These are phyloP conservation scores for Suillus bovinus DNA, from an alignment of 768 basidiomycete genomes.

Conservation along the genomic window DNA sequence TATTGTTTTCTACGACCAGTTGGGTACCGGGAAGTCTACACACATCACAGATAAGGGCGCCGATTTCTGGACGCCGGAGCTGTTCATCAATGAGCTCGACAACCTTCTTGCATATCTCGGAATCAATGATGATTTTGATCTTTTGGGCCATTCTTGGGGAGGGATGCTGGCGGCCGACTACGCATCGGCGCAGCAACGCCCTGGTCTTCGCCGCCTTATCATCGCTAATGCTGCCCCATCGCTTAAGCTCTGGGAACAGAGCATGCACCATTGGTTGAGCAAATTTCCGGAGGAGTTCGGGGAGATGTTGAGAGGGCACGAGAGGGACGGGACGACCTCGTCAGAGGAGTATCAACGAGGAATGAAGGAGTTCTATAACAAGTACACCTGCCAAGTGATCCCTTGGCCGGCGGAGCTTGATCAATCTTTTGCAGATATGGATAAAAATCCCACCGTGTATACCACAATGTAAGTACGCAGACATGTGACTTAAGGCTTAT, in stretches of 20 bases:
- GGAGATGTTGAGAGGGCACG: slow-evolving; percentile 31
- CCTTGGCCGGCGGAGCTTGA: slow-evolving; percentile 36
- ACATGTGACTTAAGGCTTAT: background rate
- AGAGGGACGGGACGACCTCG: slow-evolving; percentile 32
- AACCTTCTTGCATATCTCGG: slow-evolving; percentile 47
- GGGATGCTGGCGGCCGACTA: slow-evolving; percentile 49
- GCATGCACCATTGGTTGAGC: slow-evolving; percentile 26
- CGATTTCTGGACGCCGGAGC: slow-evolving; percentile 46
- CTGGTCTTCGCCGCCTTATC: slow-evolving; percentile 38
- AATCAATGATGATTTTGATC: slow-evolving; percentile 41
- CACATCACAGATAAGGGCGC: slow-evolving; percentile 38
- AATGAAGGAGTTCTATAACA: slow-evolving; percentile 29
- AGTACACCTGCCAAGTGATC: slow-evolving; percentile 34
- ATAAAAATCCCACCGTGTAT: slow-evolving; percentile 34
- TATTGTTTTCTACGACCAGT: slow-evolving; percentile 52
- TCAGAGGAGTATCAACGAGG: slow-evolving; percentile 36
- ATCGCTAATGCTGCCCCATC: slow-evolving; percentile 36
- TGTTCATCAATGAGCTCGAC: slow-evolving; percentile 55
- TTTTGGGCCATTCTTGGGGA: slow-evolving; percentile 61
- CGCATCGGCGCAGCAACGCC: slow-evolving; percentile 36
- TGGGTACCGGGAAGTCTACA: slow-evolving; percentile 47
- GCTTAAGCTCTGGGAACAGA: slow-evolving; percentile 26
- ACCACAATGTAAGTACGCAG: slow-evolving; percentile 31
- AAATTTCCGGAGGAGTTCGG: slow-evolving; percentile 29
- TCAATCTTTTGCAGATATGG: slow-evolving; percentile 25